A percentile compares a stretch with the other conserved stretches of the same genome.
These are phyloP conservation scores for Areca catechu DNA, from an alignment of 176 grass and related monocot genomes.

Conservation along the genomic window DNA sequence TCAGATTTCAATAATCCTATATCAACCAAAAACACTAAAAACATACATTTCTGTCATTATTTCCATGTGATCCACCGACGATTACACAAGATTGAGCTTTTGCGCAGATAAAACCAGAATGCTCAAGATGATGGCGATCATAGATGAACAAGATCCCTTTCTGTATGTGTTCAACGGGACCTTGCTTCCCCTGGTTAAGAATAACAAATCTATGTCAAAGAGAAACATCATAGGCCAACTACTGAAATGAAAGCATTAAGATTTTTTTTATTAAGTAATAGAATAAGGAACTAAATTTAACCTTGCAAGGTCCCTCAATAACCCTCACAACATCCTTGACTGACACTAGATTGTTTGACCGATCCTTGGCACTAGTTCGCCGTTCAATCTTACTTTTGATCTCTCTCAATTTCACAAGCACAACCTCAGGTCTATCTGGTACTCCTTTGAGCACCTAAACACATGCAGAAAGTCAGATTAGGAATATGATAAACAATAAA, in stretches of 20 bases:
- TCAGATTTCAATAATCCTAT: not conserved
- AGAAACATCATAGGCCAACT: no score
- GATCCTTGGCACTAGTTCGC: conserved; percentile 59
- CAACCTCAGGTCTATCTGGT: conserved; percentile 83
- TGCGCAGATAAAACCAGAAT: conserved; percentile 93
- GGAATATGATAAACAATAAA: not conserved
- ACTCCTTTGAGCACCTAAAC: conserved; percentile 89
- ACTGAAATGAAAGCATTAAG: no score
- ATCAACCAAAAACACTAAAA: conserved; percentile 11
- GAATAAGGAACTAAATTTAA: conserved; percentile 17
- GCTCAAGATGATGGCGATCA: conserved; percentile 94
- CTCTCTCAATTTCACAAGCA: conserved; percentile 89
- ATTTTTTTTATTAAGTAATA: not conserved
- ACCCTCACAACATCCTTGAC: conserved; percentile 91
- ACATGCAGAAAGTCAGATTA: not conserved
- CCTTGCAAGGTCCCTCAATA: conserved; percentile 79
- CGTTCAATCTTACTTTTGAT: conserved; percentile 92
- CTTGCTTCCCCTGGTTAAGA: conserved; percentile 84
- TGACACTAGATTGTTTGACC: conserved; percentile 66
- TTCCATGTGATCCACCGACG: conserved; percentile 66
- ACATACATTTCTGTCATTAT: conserved; percentile 49
- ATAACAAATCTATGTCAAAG: conserved; percentile 2
- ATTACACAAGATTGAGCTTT: conserved; percentile 91
- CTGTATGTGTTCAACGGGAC: conserved; percentile 94
- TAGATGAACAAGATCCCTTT: conserved; percentile 89